phyloP scores from a whole-genome alignment of 345 rosid genomes.

The Hypericum androsaemum region DNA sequence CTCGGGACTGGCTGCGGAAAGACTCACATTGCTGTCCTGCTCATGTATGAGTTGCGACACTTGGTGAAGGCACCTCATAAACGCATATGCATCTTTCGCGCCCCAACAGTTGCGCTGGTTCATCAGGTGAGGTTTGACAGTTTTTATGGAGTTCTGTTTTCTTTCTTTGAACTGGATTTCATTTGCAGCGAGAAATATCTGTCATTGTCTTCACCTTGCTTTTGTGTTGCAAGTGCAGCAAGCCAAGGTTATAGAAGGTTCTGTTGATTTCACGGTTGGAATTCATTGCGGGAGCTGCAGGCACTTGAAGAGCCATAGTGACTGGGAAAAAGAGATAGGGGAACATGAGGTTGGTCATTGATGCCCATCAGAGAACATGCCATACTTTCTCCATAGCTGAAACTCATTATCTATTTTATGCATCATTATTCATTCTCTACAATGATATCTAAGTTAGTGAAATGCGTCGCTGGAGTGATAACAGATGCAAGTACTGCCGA shows the following conservation, averaged over 20 bases:
- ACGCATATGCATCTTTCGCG: conserved; percentile 66
- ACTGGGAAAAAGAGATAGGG: conserved; percentile 71
- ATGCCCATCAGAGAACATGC: no score
- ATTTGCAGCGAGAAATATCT: neutral
- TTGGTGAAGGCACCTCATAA: conserved; percentile 59
- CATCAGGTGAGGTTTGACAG: conserved; percentile 47
- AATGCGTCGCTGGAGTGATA: no score
- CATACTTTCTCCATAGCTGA: no score
- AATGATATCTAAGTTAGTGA: no score
- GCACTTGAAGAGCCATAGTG: conserved; percentile 39
- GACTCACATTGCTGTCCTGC: conserved; percentile 87
- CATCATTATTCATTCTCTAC: no score
- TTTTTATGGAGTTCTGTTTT: conserved; percentile 7
- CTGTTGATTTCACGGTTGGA: conserved; percentile 63
- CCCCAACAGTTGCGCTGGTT: conserved; percentile 81
- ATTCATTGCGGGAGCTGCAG: conserved; percentile 48
- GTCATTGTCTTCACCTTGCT: neutral
- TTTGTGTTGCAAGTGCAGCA: conserved; percentile 44
- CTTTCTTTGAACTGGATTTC: conserved; percentile 1
- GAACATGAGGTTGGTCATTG: conserved; percentile 48
- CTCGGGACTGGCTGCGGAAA: conserved; percentile 91
- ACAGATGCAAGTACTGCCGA: no score
- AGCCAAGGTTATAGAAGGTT: conserved; percentile 70
- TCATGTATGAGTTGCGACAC: conserved; percentile 61
- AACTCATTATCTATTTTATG: no score